Conservation (phyloP, 192 early-diverging fungal species). For the Coemansia sp. region DNA sequence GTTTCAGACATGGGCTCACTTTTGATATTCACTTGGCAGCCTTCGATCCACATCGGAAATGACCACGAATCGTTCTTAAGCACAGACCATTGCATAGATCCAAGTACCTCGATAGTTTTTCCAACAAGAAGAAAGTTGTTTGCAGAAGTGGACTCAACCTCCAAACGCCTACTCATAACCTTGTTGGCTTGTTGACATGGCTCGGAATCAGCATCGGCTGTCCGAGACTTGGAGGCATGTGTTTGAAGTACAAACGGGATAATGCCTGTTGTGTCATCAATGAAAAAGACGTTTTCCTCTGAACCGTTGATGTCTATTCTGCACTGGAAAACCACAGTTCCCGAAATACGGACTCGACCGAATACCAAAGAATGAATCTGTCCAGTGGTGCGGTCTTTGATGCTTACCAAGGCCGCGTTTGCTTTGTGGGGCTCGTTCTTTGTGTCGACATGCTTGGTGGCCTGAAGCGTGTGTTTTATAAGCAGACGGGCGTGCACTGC, state of each 20-base stretch:
- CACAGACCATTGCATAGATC: not conserved
- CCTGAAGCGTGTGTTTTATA: not conserved
- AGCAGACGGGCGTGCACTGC: not conserved
- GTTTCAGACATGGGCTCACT: constrained; percentile 6
- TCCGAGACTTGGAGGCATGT: not conserved
- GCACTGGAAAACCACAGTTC: not conserved
- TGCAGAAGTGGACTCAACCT: not conserved
- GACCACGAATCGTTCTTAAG: not conserved
- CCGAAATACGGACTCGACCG: not conserved
- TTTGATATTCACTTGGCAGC: not conserved
- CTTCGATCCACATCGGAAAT: not conserved
- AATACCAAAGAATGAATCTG: not conserved
- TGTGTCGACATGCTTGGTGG: not conserved
- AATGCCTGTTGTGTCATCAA: not conserved
- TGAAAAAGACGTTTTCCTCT: not conserved
- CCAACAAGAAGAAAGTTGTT: not conserved
- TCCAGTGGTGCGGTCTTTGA: not conserved
- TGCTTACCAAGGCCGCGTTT: not conserved
- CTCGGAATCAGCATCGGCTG: not conserved
- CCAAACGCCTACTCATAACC: not conserved
- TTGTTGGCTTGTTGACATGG: not conserved
- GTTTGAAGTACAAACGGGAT: not conserved
- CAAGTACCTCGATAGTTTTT: constrained; percentile 1
- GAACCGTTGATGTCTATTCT: not conserved
- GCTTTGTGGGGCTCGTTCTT: not conserved